Percentiles rank a stretch among this genome's conserved stretches.
These are phyloP conservation scores for Brassica cretica DNA, from an alignment of 345 rosid genomes.

Conservation along the genomic window DNA sequence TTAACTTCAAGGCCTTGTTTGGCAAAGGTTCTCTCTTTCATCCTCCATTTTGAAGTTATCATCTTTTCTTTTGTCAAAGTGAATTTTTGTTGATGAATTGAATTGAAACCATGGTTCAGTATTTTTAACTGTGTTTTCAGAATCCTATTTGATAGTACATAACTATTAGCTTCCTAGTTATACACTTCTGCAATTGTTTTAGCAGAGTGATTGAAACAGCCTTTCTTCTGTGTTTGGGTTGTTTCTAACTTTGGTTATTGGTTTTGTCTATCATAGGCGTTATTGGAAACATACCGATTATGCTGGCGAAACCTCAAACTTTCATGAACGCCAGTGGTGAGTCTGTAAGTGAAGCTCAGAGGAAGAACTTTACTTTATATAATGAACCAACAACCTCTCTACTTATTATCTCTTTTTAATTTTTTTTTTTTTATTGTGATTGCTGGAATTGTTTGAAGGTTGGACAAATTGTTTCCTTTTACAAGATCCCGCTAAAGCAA, in stretches of 20 bases:
- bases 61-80: background rate
- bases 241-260: constrained; percentile 8
- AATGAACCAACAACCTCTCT: background rate
- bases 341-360: constrained; percentile 66
- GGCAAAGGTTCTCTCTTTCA: constrained; percentile 63
- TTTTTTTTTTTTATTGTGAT: constrained; percentile 15
- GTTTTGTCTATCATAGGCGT: constrained; percentile 50
- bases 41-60: background rate
- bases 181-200: background rate
- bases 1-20: constrained; percentile 67
- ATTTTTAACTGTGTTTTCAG: background rate
- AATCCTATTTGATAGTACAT: background rate
- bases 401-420: background rate
- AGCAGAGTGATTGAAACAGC: background rate
- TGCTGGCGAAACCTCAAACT: constrained; percentile 96
- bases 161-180: background rate
- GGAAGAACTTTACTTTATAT: no score
- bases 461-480: constrained; percentile 76
- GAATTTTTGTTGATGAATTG: background rate
- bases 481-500: constrained; percentile 93
- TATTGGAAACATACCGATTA: constrained; percentile 76
- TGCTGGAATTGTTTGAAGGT: constrained; percentile 55
- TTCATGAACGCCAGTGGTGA: constrained; percentile 94
- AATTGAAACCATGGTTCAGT: background rate
- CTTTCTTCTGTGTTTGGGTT: background rate